Evolutionary conservation across 805 yeast genomes (phyloP).

Genomic region (Zygosaccharomyces siamensis): DNA sequence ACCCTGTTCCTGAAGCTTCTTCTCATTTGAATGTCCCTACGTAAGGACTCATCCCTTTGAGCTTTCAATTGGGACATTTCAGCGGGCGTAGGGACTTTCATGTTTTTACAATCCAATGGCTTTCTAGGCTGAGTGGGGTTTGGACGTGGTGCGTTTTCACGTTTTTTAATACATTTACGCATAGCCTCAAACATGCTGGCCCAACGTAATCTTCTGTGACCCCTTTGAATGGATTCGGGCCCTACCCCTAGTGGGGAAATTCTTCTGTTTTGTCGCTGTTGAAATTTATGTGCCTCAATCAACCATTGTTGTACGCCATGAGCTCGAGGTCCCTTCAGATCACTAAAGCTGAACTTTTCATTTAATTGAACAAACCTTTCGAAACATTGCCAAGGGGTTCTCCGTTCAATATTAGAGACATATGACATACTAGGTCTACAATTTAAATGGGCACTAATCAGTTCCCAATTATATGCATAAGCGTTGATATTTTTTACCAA

Average conservation of each 20-base stretch:
- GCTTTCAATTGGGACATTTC: constrained; percentile 77
- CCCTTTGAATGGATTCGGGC: constrained; percentile 85
- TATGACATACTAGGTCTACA: constrained; percentile 63
- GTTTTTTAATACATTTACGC: constrained; percentile 80
- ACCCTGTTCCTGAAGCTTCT: constrained; percentile 31
- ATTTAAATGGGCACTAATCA: constrained; percentile 76
- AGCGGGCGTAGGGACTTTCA: constrained; percentile 70
- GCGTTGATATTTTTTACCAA: constrained; percentile 79
- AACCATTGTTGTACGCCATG: constrained; percentile 85
- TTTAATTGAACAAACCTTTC: constrained; percentile 91
- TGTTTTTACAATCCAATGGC: constrained; percentile 38
- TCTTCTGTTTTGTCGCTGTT: constrained; percentile 80
- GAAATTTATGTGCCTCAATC: constrained; percentile 85
- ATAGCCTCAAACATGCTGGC: constrained; percentile 96
- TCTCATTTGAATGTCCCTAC: constrained; percentile 48
- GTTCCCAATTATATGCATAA: constrained; percentile 88
- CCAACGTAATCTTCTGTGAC: constrained; percentile 88
- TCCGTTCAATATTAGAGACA: constrained; percentile 82
- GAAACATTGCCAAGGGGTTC: constrained; percentile 99
- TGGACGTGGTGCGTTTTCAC: constrained; percentile 72
- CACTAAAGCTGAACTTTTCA: constrained; percentile 79
- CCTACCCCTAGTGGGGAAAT: constrained; percentile 94
- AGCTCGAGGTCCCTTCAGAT: constrained; percentile 83
- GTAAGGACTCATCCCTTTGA: constrained; percentile 80
- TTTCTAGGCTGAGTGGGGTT: constrained; percentile 42